These are phyloP conservation scores for Leccinum disarticulatum DNA, from an alignment of 768 basidiomycete species.

Conservation along the genomic window DNA sequence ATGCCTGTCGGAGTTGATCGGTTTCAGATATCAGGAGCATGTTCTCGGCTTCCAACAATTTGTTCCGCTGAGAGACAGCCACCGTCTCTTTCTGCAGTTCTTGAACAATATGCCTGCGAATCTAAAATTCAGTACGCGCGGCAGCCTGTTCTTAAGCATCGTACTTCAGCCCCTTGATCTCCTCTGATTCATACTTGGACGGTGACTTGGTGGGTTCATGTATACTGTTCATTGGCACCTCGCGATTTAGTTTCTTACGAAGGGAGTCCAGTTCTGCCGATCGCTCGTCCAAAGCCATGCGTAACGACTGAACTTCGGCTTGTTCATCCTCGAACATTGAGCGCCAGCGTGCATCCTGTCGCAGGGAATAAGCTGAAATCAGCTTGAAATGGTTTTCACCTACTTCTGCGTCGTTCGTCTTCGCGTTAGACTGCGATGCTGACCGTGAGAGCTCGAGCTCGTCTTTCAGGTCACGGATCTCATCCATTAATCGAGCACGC, in stretches of 20 bases:
- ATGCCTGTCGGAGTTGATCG: constrained; percentile 72
- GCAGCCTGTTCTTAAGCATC: neutral
- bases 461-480: constrained; percentile 54
- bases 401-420: constrained; percentile 31
- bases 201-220: constrained; percentile 32
- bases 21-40: constrained; percentile 52
- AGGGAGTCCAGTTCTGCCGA: constrained; percentile 53
- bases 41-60: constrained; percentile 78
- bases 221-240: constrained; percentile 46
- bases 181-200: constrained; percentile 57
- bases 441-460: constrained; percentile 42
- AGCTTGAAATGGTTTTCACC: neutral
- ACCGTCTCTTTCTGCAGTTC: constrained; percentile 84
- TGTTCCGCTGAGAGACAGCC: constrained; percentile 57
- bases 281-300: constrained; percentile 37
- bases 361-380: constrained; percentile 2
- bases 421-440: constrained; percentile 20
- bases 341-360: constrained; percentile 30
- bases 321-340: constrained; percentile 32
- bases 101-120: constrained; percentile 75
- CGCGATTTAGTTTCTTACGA: constrained; percentile 62
- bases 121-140: constrained; percentile 1
- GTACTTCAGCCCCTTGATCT: constrained; percentile 83
- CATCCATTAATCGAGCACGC: constrained; percentile 49
- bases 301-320: constrained; percentile 33